phyloP scores from a whole-genome alignment of 371 early-diverging fungal genomes.

The Mortierella sp. region DNA sequence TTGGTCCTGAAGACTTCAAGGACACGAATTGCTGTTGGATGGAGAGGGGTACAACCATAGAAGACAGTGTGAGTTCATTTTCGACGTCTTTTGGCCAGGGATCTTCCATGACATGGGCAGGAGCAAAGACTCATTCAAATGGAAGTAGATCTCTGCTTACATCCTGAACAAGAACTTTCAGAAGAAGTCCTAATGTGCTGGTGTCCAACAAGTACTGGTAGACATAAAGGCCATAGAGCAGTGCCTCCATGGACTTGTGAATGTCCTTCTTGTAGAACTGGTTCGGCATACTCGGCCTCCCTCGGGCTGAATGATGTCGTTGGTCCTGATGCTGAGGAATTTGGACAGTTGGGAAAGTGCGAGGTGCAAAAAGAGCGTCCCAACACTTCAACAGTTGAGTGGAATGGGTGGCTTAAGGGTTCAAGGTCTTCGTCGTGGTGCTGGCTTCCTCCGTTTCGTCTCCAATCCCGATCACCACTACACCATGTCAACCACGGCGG shows the following conservation, averaged over 20 bases:
- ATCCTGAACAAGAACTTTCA: conserved; percentile 35
- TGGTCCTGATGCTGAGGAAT: neutral
- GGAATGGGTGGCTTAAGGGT: too few relatives aligned
- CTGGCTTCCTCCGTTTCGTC: neutral
- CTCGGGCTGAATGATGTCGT: neutral
- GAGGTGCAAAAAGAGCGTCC: too few relatives aligned
- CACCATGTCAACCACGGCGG: conserved; percentile 14
- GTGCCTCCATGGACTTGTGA: conserved; percentile 38
- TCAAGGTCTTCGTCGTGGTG: too few relatives aligned
- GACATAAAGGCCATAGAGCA: conserved; percentile 44
- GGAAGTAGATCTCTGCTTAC: conserved; percentile 15
- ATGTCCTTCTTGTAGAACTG: conserved; percentile 45
- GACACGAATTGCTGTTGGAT: conserved; percentile 40
- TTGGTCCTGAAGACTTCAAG: conserved; percentile 34
- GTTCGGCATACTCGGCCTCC: conserved; percentile 14
- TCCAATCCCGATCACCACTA: neutral
- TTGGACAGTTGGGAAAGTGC: too few relatives aligned
- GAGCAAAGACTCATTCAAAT: neutral
- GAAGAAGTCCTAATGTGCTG: conserved; percentile 32
- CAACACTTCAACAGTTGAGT: too few relatives aligned
- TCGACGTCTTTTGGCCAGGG: too few relatives aligned
- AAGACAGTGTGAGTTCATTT: neutral
- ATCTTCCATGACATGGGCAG: neutral
- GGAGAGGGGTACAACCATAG: neutral
- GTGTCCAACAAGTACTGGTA: conserved; percentile 49